Conservation (phyloP, 169 alveolate genomes). For the Babesia caballi region DNA sequence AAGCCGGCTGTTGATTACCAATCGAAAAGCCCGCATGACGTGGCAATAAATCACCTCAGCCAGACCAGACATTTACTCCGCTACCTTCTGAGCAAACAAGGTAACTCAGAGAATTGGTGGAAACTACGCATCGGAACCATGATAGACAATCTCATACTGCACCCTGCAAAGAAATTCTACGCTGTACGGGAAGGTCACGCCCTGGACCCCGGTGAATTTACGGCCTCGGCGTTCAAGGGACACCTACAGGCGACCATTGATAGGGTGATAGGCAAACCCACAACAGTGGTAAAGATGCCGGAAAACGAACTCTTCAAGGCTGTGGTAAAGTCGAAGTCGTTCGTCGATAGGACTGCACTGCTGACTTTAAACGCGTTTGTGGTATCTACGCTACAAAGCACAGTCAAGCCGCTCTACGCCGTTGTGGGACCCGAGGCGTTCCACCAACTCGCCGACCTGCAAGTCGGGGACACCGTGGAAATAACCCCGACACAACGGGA, state of each 20-base stretch:
- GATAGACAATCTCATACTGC: not conserved
- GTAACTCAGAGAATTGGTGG: slow-evolving; percentile 24
- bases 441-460: slow-evolving; percentile 25
- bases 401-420: slow-evolving; percentile 41
- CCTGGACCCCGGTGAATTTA: not conserved
- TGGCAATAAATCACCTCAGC: not conserved
- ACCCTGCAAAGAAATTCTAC: not conserved
- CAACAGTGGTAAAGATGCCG: not conserved
- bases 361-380: slow-evolving; percentile 14
- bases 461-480: slow-evolving; percentile 37
- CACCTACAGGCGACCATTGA: slow-evolving; percentile 17
- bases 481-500: not conserved
- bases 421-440: slow-evolving; percentile 29
- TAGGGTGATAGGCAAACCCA: not conserved
- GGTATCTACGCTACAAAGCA: not conserved
- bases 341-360: slow-evolving; percentile 11
- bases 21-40: not conserved
- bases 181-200: not conserved
- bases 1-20: not conserved
- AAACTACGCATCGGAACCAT: not conserved
- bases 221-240: slow-evolving; percentile 12
- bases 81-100: slow-evolving; percentile 13
- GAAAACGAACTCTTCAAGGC: not conserved
- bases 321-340: slow-evolving; percentile 11
- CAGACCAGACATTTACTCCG: not conserved